Percentiles rank a stretch among this genome's conserved stretches.
These are phyloP conservation scores for Solanum aculeatissimum DNA, from an alignment of 305 asterid genomes.

Conservation along the genomic window DNA sequence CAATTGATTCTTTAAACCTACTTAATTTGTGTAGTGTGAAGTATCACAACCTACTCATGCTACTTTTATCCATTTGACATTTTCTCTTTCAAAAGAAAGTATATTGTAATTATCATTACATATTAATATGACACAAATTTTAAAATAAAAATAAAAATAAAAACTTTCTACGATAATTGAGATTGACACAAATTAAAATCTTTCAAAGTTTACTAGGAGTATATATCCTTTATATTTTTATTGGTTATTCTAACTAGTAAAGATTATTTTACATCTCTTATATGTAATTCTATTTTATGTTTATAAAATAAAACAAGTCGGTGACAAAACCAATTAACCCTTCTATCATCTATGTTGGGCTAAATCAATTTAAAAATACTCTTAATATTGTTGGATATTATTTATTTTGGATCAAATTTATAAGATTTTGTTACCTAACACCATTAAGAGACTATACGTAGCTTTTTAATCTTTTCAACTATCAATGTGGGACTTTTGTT, in stretches of 20 bases:
- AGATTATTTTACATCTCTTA: background rate
- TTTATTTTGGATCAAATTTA: too few relatives aligned
- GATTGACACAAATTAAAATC: background rate
- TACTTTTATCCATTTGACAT: background rate
- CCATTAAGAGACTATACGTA: too few relatives aligned
- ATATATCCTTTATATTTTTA: background rate
- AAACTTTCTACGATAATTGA: background rate
- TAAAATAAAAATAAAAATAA: too few relatives aligned
- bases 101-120: background rate
- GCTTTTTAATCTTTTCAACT: too few relatives aligned
- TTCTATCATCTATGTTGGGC: background rate
- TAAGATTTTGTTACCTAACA: too few relatives aligned
- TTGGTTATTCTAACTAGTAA: background rate
- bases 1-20: background rate
- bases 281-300: background rate
- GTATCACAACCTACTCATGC: background rate
- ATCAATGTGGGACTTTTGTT: background rate
- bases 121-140: background rate
- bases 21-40: background rate
- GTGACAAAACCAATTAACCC: background rate
- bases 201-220: background rate
- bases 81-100: background rate
- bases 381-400: too few relatives aligned
- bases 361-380: background rate
- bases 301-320: too few relatives aligned